These are phyloP conservation scores for Myrica gale DNA, from an alignment of 306 rosid genomes.

Conservation along the genomic window DNA sequence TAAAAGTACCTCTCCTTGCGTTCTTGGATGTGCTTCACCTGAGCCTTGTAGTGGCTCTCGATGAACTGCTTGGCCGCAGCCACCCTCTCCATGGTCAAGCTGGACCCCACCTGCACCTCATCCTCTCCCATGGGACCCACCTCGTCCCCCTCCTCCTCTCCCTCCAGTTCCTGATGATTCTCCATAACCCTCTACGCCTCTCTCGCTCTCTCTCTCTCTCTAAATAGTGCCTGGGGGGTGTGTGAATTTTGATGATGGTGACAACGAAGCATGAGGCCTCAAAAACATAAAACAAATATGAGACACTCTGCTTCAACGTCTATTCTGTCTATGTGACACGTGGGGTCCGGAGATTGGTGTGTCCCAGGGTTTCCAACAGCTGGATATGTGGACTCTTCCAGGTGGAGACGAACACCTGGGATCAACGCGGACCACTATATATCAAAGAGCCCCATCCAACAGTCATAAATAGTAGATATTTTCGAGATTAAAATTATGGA, in stretches of 20 bases:
- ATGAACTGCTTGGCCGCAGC: constrained; percentile 89
- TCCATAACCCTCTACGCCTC: constrained; percentile 34
- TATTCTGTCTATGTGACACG: constrained; percentile 27
- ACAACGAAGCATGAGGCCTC: constrained; percentile 45
- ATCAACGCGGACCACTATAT: not conserved
- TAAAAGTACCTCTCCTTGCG: constrained; percentile 68
- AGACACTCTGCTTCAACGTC: constrained; percentile 2
- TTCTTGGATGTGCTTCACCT: constrained; percentile 66
- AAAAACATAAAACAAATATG: constrained; percentile 12
- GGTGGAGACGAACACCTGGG: not conserved
- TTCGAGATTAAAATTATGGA: not conserved
- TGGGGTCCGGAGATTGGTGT: not conserved
- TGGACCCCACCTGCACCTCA: constrained; percentile 53
- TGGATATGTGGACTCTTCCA: not conserved
- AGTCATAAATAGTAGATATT: constrained; percentile 10
- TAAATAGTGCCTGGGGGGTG: constrained; percentile 19
- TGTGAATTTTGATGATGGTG: constrained; percentile 40
- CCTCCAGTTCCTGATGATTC: constrained; percentile 29
- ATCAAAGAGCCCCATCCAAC: not conserved
- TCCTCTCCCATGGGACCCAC: constrained; percentile 32
- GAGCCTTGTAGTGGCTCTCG: constrained; percentile 80
- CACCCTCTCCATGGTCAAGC: constrained; percentile 82
- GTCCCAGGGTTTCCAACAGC: constrained; percentile 5
- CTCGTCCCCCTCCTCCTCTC: constrained; percentile 22
- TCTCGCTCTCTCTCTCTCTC: constrained; percentile 19